Percentiles rank a stretch among this genome's conserved stretches.
phyloP scores from a whole-genome alignment of 2,329 filamentous ascomycete genomes.

The Apiospora koreana region DNA sequence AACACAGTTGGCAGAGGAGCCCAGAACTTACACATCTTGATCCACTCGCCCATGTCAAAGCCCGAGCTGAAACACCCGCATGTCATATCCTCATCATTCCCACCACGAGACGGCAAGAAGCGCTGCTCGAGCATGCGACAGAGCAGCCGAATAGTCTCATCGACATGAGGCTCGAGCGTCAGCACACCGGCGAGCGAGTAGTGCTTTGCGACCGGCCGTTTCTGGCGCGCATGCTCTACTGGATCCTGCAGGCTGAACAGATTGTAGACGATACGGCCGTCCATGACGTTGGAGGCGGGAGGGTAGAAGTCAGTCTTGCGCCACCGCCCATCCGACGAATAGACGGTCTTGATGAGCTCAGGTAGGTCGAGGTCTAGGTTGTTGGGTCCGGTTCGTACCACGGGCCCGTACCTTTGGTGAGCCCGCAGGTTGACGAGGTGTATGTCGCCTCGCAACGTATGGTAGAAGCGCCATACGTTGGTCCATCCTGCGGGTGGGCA shows the following conservation, averaged over 20 bases:
- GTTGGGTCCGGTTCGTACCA: constrained; percentile 42
- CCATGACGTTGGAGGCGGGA: neutral
- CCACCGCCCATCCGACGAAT: constrained; percentile 29
- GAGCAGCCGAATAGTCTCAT: neutral
- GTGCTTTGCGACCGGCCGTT: neutral
- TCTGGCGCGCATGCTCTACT: neutral
- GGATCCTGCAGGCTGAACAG: neutral
- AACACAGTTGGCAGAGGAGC: constrained; percentile 11
- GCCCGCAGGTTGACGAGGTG: neutral
- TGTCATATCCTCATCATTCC: neutral
- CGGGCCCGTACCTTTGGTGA: constrained; percentile 40
- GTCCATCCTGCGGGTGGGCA: neutral
- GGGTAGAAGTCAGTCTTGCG: neutral
- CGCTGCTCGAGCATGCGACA: neutral
- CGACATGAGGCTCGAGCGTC: neutral
- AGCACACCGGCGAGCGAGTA: neutral
- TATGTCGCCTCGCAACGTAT: neutral
- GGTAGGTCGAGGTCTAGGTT: constrained; percentile 38
- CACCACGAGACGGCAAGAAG: neutral
- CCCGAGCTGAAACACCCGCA: neutral
- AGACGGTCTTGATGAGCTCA: constrained; percentile 38
- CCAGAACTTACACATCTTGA: neutral
- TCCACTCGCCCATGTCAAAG: neutral
- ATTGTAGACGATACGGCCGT: neutral
- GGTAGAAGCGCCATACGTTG: neutral